Base-by-base conservation (phyloP, 208 protist species). In the Herpetomonas samuelpessoai region DNA sequence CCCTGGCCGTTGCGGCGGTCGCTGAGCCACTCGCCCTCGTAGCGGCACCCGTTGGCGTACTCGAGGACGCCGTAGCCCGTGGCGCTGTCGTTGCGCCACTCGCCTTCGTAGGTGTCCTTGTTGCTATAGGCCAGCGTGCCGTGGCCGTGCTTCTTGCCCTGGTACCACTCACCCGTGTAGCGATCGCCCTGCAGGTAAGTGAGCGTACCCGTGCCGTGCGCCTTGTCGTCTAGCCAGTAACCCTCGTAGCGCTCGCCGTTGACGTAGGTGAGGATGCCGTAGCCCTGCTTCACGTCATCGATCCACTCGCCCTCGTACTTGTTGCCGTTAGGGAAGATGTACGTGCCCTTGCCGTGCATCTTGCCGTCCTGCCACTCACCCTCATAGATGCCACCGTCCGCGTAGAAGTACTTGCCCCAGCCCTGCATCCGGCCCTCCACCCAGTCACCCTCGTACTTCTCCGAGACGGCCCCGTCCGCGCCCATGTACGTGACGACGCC, bases 361-460 rank as follows among this genome's bases (percentile, higher is more conserved):
- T 94, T 92, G 55, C 91, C 88, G 55, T 97, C 88, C 48, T 81
- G 63, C 93, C 91, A 96, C 71, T 96, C 82, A 9, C 92, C 92
- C 62, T 96, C 91, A 68, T 95, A 98, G 4, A 93, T 72, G 49
- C 91, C 91, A 45, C 96, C 94, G 59, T 98, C 96, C 28, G 87
- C 83, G 66, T 97, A 98, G 68, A 84, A 95, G 65, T 97, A 95
- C 57, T 95, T 90, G 44, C 94, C 96, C 83, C 84, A 97, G 22
- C 96, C 96, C 66, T 97, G 91, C 91, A 97, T 97, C 50, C 91
- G 83, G 57, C 91, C 91, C 48, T 96, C 87, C 2, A 95, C 71
- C 92, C 95, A 98, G 66, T 98, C 91, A 29, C 95, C 95, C 30
- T 96, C 92, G 68, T 97, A 97, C 76, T 96, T 91, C 68, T 97